Base-by-base conservation (phyloP, 805 yeast species). In the Candida krabiensis region DNA sequence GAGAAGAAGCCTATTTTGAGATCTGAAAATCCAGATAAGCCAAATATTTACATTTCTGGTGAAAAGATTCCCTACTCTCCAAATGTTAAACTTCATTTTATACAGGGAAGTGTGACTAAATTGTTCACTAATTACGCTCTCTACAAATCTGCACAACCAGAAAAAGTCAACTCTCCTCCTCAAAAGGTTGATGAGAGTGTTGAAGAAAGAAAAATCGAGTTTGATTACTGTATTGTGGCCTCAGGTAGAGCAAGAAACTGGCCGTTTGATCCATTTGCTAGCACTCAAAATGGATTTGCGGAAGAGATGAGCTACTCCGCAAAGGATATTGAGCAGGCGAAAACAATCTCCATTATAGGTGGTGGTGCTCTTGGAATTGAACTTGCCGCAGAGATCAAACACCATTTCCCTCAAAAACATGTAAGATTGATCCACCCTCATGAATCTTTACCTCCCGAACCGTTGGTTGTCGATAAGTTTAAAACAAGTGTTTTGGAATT, bases 311-410 rank as follows among this genome's bases (percentile, higher is more conserved):
- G 41, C 4, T 46, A 51, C 15, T 60, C 66, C 26, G 47, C 49
- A 19, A 46, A 49, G 1, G 52, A 55, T n/a, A 63, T 76, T 33
- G 54, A 52, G 12, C 30, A 40, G 3, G 63, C 70, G 12, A 53
- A 68, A 8, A 55, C 62, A 4, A 62, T 76, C n/a, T 66, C 73
- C 4, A 58, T 70, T 9, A 66, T 73, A 37, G 80, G 80, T 7
- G 79, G 71, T 12, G 80, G 80, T 15, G 74, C 79, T 1, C 55
- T 73, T 16, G 80, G 79, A 2, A 66, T 73, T 30, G 80, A 75
- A 50, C 56, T 70, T 18, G 73, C 77, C 1, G 75, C 70, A 21
- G 79, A 75, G 39, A 55, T 75, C 33, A 70, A 63, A 33, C 60
- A 53, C 31, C 48, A 52, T 14, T 70, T 56, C 43, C 64, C 67